Conservation (phyloP, 257 asterid species). For the Craterostigma plantagineum region DNA sequence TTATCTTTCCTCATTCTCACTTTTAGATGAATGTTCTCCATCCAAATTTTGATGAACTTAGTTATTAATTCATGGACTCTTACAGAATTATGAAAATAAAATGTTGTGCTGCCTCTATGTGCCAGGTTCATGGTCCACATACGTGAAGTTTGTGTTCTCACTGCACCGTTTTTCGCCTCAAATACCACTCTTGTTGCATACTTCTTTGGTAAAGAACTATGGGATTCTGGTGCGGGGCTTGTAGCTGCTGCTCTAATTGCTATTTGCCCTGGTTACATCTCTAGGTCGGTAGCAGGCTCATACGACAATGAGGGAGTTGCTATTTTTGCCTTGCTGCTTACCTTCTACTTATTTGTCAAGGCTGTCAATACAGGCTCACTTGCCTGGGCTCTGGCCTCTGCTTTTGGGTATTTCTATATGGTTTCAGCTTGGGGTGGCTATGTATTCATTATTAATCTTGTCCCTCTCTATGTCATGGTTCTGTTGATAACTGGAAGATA, state of each 20-base stretch:
- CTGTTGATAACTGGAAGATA: slow-evolving; percentile 84
- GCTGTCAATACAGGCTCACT: slow-evolving; percentile 99
- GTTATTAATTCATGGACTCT: neutral
- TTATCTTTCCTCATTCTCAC: no score
- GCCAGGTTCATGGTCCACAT: slow-evolving; percentile 97
- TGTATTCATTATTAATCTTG: slow-evolving; percentile 85
- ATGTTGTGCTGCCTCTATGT: neutral
- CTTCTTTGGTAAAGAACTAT: slow-evolving; percentile 93
- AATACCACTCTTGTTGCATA: slow-evolving; percentile 96
- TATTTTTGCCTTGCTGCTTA: slow-evolving; percentile 82
- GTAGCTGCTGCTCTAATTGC: slow-evolving; percentile 93
- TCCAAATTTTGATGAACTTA: neutral
- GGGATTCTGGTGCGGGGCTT: slow-evolving; percentile 99
- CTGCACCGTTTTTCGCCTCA: slow-evolving; percentile 96
- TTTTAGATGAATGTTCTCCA: no score
- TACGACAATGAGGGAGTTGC: slow-evolving; percentile 98
- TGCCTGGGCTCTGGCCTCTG: slow-evolving; percentile 94
- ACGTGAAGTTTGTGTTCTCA: slow-evolving; percentile 97
- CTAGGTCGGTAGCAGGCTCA: slow-evolving; percentile 97
- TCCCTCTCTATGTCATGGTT: slow-evolving; percentile 86
- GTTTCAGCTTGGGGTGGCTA: slow-evolving; percentile 99
- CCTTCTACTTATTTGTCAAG: slow-evolving; percentile 91
- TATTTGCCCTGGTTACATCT: slow-evolving; percentile 96
- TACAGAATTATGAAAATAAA: neutral
- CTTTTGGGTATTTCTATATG: slow-evolving; percentile 94